Evolutionary conservation across 495 filamentous ascomycete genomes (phyloP), one percentile per base, ranked within the genome.

Genomic region (Daldinia caldariorum): DNA sequence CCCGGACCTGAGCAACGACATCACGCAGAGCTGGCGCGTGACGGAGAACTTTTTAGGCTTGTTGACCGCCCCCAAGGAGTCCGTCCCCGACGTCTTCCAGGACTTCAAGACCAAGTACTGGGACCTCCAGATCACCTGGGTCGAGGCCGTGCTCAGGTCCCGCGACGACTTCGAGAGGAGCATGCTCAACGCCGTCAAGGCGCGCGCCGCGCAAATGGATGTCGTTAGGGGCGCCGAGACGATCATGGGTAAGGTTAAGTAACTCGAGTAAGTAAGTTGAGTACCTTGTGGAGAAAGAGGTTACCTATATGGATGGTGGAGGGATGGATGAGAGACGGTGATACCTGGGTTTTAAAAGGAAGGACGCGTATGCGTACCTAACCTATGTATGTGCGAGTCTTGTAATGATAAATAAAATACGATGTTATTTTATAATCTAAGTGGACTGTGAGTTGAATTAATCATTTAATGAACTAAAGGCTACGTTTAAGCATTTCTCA

Each of bases 51-150:
- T 98, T 69, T 83, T 92, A 20, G 83, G 85, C 5, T 78, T 99
- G 66, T 83, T 99, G 12, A 86, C 88, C 34, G 83, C 87, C 0
- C 90, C 94, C 26, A 99, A 95, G 81, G 82, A 87, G 6, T 78
- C 78, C 14, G 79, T 97, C 5, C 88, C 92, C 3, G 85, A 87
- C 31, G 88, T 91, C 6, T 98, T 97, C 70, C 92, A 91, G 70
- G 81, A 82, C 14, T 93, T 98, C 79, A 97, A 97, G 83, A 77
- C 81, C 35, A 84, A 88, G 63, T 97, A 97, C 76, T 97, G 94
- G 94, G 95, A 99, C 79, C 82, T 97, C 74, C 93, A 94, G 79
- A 87, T 97, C 57, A 89, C 88, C 31, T 99, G 95, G 95, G 94
- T 98, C n/a, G 95, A 99, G 82, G 89, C 91, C 18, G 95, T 97